These are phyloP conservation scores for Fusarium sp. DNA, from an alignment of 2,329 filamentous ascomycete species.

Conservation along the genomic window DNA sequence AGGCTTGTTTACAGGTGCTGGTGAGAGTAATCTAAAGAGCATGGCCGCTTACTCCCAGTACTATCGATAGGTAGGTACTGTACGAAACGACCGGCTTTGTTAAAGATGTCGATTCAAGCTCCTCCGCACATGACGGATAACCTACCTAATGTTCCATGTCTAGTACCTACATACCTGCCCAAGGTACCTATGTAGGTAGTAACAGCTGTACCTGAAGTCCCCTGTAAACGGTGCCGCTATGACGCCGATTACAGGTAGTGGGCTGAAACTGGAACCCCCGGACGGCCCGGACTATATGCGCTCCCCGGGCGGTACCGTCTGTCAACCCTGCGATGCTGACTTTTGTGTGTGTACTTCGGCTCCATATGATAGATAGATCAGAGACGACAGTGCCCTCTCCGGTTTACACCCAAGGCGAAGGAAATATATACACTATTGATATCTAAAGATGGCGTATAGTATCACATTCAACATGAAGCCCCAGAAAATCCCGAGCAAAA, in stretches of 20 bases:
- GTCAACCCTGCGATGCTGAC: background rate
- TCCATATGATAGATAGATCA: background rate
- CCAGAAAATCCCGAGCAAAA: background rate
- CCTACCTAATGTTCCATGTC: background rate
- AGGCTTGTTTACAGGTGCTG: background rate
- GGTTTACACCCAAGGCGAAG: background rate
- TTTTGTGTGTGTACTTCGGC: background rate
- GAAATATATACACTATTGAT: background rate
- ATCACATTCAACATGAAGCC: background rate
- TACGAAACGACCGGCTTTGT: constrained; percentile 16
- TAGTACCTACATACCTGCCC: too few relatives aligned
- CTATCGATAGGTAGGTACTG: too few relatives aligned
- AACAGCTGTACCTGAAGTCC: constrained; percentile 11
- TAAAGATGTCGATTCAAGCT: constrained; percentile 14
- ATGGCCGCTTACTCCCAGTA: constrained; percentile 6
- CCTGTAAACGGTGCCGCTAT: constrained; percentile 25
- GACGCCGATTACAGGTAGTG: constrained; percentile 33
- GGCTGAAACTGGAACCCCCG: constrained; percentile 3
- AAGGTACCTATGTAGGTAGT: too few relatives aligned
- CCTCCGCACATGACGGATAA: constrained; percentile 34
- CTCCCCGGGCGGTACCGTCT: background rate
- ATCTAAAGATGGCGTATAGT: background rate
- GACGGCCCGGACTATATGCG: background rate
- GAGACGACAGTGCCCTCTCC: background rate
- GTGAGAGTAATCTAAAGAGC: background rate